Base-by-base conservation (phyloP, 108 stramenopile species). In the Pinguiococcus pyrenoidosus region DNA sequence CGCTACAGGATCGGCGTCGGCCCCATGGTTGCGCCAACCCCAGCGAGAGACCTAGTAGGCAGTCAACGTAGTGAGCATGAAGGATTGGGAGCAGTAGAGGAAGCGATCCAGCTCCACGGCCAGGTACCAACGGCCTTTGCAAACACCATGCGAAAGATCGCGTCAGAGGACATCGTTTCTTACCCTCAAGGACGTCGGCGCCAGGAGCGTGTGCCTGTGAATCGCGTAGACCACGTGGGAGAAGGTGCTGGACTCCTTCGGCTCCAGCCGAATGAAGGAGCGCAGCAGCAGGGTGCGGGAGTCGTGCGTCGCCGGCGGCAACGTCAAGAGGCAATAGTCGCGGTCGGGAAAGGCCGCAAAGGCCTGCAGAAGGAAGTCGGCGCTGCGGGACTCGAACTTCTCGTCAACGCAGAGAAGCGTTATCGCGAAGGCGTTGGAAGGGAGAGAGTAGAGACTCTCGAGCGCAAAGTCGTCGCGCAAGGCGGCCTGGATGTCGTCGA, bases 241-340 rank as follows among this genome's bases (percentile, higher is more conserved):
- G 44, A 71, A 67, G 26, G 61, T 56, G 0, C 48, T 41, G 10
- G 60, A 66, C 9, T 37, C 38, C 29, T 30, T 56, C 3, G 41
- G 29, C 14, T 42, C 35, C 17, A 63, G 54, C 14, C 56, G 5
- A 9, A 40, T 32, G 27, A 71, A 71, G 54, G 32, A 36, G 24
- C 48, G 24, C 9, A 71, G 49, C 13, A 71, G 30, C 4, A 38
- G 24, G 40, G 46, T 36, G 23, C 62, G 49, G 33, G 45, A 34
- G 10, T 52, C 59, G 14, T 37, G 12, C 17, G 26, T 17, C 18
- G 32, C 54, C 22, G 48, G 32, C 18, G 69, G 67, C 33, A 68
- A 23, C 13, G 71, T 72, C 29, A 72, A 39, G 30, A 66, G 58
- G 40, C 64, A 66, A 57, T 68, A 72, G 32, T 72, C 67, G 3